Evolutionary conservation across 1,284 basidiomycete genomes (phyloP), one percentile per base, ranked within the genome.

Genomic region (Sanghuangporus sanghuang): DNA sequence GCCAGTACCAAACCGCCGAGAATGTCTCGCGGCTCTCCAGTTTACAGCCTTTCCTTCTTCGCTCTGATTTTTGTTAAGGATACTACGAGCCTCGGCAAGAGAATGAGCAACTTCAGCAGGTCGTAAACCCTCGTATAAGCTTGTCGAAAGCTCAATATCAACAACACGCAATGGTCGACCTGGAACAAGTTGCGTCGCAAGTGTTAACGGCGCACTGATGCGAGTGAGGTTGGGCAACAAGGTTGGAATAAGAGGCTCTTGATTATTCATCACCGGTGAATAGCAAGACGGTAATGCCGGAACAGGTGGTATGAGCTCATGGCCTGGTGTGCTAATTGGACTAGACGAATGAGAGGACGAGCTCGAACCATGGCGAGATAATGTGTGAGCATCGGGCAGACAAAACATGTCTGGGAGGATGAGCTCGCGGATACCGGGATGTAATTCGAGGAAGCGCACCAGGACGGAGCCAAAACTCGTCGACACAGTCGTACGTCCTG

Each of bases 401-500:
- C 57, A 63, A 40, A 63, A 63, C 27, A 66, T 62, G 49, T 66
- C 62, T 9, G 62, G 65, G 42, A 66, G 61, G 32, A 32, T 65
- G 12, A 65, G 57, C 11, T 53, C 50, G 4, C 49, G 39, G 12
- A 65, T 65, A 9, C 39, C 48, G 7, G 64, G 61, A 39, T 62
- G 61, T 14, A 57, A 8, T 39, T 62, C 64, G 44, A 65, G 61
- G 40, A 65, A 62, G 52, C 48, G 61, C 1, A 58, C 39, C 38
- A 65, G 56, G 14, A 62, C 36, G 12, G 64, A 16, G n/a, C 48
- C 57, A 35, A 65, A 65, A 6, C 57, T 27, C 12, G 64, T 46
- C 18, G 59, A 58, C 7, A 63, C 48, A 2, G 64, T 63, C 32
- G 64, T 65, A 21, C 61, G 64, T 48, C 60, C 60, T 16, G 61